Conservation (phyloP, 2,329 filamentous ascomycete species). For the Fusarium solani-melongenae region DNA sequence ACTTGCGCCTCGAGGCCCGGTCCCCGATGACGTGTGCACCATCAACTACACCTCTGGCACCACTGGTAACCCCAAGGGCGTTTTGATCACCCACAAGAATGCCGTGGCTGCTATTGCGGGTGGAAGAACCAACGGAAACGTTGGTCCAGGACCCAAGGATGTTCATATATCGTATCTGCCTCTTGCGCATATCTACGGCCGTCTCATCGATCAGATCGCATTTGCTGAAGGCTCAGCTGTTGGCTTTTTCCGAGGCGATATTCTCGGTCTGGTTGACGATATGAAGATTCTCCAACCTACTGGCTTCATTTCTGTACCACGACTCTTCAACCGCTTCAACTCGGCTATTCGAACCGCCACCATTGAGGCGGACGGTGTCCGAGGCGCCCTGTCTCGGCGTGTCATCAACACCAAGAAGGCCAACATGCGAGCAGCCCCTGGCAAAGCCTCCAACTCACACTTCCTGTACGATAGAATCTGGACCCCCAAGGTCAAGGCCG, state of each 20-base stretch:
- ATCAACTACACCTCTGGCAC: conserved; percentile 94
- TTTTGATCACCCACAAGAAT: conserved; percentile 83
- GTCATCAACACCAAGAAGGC: conserved; percentile 84
- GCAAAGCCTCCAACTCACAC: conserved; percentile 82
- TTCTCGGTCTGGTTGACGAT: conserved; percentile 87
- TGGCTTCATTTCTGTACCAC: conserved; percentile 86
- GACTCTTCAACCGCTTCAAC: conserved; percentile 91
- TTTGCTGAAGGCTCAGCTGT: conserved; percentile 79
- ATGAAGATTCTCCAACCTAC: conserved; percentile 88
- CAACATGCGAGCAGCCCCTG: conserved; percentile 76
- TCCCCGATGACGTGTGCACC: conserved; percentile 81
- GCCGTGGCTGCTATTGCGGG: conserved; percentile 78
- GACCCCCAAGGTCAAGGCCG: conserved; percentile 87
- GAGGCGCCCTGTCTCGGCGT: conserved; percentile 82
- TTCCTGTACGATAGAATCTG: conserved; percentile 87
- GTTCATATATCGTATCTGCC: conserved; percentile 88
- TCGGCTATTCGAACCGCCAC: conserved; percentile 84
- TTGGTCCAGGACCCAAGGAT: conserved; percentile 62
- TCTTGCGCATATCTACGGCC: conserved; percentile 92
- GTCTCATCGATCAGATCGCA: conserved; percentile 81
- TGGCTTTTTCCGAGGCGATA: conserved; percentile 95
- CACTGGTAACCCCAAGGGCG: conserved; percentile 84
- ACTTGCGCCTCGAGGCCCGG: conserved; percentile 76
- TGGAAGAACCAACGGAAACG: conserved; percentile 66
- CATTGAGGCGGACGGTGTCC: conserved; percentile 80